Conservation (phyloP, 768 basidiomycete species). For the Pleurotus eryngii region DNA sequence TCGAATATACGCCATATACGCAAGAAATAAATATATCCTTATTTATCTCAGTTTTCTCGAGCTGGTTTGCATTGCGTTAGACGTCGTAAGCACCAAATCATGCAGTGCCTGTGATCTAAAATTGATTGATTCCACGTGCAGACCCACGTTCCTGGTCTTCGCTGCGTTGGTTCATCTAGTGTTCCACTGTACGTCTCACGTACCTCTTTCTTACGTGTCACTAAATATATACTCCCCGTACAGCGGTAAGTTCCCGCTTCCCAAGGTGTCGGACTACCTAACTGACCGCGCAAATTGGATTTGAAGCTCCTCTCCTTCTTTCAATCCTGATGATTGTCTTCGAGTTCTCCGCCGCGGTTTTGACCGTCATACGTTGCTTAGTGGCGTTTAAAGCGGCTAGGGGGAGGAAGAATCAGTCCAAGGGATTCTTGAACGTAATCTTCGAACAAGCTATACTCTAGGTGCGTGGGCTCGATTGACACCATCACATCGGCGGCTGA, state of each 20-base stretch:
- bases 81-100: conserved; percentile 16
- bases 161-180: conserved; percentile 20
- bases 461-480: not conserved
- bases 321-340: conserved; percentile 25
- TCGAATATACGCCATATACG: conserved; percentile 24
- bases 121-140: not conserved
- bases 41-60: conserved; percentile 20
- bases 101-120: not conserved
- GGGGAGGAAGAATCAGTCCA: conserved; percentile 14
- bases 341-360: conserved; percentile 19
- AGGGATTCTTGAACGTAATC: conserved; percentile 18
- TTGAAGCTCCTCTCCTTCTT: conserved; percentile 19
- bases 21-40: conserved; percentile 16
- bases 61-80: conserved; percentile 17
- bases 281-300: not conserved
- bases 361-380: conserved; percentile 21
- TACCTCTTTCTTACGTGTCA: not conserved
- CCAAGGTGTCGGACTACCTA: not conserved
- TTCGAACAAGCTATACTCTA: conserved; percentile 18
- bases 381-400: conserved; percentile 16
- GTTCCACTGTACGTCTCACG: conserved; percentile 12
- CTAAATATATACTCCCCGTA: not conserved
- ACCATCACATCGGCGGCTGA: too few species aligned
- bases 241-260: not conserved
- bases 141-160: conserved; percentile 20